phyloP scores from a whole-genome alignment of 2,329 filamentous ascomycete species.

The Chaetomiaceae sp. region DNA sequence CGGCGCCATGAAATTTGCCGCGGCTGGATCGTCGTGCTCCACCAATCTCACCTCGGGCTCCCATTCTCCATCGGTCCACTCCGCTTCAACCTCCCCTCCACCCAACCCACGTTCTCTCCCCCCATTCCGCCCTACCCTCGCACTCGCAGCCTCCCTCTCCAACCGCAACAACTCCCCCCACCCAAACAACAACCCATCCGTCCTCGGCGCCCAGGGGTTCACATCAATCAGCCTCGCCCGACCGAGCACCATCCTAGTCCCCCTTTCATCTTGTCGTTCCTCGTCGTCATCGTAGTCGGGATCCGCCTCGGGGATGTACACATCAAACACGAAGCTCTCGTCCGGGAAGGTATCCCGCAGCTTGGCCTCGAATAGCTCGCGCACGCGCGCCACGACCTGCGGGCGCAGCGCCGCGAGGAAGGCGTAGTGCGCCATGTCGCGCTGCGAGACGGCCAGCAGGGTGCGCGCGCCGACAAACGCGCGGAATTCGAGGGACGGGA shows the following conservation, averaged over 20 bases:
- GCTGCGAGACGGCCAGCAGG: slow-evolving; percentile 77
- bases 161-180: slow-evolving; percentile 82
- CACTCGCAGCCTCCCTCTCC: slow-evolving; percentile 51
- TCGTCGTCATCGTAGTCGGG: slow-evolving; percentile 35
- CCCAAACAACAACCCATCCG: slow-evolving; percentile 81
- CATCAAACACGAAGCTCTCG: slow-evolving; percentile 78
- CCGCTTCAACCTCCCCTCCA: slow-evolving; percentile 57
- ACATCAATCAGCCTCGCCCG: slow-evolving; percentile 85
- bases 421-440: slow-evolving; percentile 84
- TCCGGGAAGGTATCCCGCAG: slow-evolving; percentile 77
- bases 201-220: slow-evolving; percentile 87
- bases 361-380: slow-evolving; percentile 66
- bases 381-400: slow-evolving; percentile 61
- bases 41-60: slow-evolving; percentile 77
- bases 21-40: slow-evolving; percentile 77
- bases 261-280: slow-evolving; percentile 28
- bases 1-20: slow-evolving; percentile 75
- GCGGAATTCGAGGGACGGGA: slow-evolving; percentile 87
- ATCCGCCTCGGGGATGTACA: slow-evolving; percentile 71
- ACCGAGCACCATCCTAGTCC: slow-evolving; percentile 51
- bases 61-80: slow-evolving; percentile 51
- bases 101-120: slow-evolving; percentile 54
- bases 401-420: slow-evolving; percentile 64
- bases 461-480: slow-evolving; percentile 84
- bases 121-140: too few species aligned